Percentiles rank a stretch among this genome's conserved stretches.
phyloP scores from a whole-genome alignment of 331 rosid species.

The Acacia pycnantha region DNA sequence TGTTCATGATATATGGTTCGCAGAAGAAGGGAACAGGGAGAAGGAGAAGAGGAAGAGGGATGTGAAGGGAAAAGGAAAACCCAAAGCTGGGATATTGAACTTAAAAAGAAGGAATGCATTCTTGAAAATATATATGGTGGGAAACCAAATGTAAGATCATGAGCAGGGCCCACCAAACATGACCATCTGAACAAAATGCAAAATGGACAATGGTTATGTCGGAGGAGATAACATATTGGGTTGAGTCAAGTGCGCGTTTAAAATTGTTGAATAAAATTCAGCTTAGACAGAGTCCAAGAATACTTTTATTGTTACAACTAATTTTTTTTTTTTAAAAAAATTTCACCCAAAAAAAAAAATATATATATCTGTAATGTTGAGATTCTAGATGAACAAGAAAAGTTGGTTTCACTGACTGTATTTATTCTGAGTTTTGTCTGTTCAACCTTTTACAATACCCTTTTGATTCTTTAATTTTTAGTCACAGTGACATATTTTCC shows the following conservation, averaged over 20 bases:
- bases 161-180: constrained; percentile 35
- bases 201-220: background rate
- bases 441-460: background rate
- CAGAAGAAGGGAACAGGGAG: background rate
- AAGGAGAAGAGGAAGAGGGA: background rate
- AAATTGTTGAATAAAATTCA: background rate
- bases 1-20: constrained; percentile 29
- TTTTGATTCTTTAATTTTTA: background rate
- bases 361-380: background rate
- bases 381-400: background rate
- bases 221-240: background rate
- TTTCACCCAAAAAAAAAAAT: too few species aligned
- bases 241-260: background rate
- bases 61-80: background rate
- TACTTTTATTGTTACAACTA: background rate
- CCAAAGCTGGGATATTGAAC: constrained; percentile 17
- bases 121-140: constrained; percentile 44
- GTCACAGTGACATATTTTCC: background rate
- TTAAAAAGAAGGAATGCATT: constrained; percentile 17
- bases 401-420: background rate
- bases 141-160: constrained; percentile 32
- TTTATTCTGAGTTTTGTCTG: background rate
- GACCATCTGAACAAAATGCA: constrained; percentile 14
- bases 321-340: too few species aligned
- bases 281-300: background rate